Evolutionary conservation across 148 eudicot genomes (phyloP).

Genomic region (Nepenthes mirabilis): DNA sequence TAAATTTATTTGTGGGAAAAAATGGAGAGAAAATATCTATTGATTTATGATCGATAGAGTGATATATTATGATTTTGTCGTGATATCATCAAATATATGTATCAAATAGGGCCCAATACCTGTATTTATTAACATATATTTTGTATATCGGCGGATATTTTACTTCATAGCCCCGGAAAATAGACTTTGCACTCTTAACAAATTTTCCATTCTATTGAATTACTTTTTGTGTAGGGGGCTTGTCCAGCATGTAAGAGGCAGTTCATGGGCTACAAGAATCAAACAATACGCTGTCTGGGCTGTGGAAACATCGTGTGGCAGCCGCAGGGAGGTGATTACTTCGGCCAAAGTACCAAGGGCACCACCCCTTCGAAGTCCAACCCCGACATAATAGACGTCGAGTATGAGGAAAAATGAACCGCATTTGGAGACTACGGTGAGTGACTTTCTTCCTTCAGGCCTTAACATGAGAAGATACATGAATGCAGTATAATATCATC

Average conservation of each 20-base stretch:
- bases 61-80: no score
- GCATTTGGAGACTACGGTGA: not conserved
- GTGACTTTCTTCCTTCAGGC: not conserved
- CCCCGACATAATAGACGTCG: slow-evolving; percentile 76
- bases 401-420: slow-evolving; percentile 68
- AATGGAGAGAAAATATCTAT: no score
- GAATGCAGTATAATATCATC: no score
- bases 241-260: slow-evolving; percentile 93
- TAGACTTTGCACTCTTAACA: no score
- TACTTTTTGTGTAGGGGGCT: slow-evolving; percentile 44
- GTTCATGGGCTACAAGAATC: slow-evolving; percentile 52
- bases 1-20: no score
- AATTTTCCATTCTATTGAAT: not conserved
- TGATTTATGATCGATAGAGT: no score
- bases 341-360: slow-evolving; percentile 37
- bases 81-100: no score
- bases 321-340: slow-evolving; percentile 45
- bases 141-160: no score
- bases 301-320: slow-evolving; percentile 92
- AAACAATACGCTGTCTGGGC: slow-evolving; percentile 52
- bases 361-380: slow-evolving; percentile 34
- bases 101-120: no score
- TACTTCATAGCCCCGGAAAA: no score
- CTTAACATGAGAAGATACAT: no score
- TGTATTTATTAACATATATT: no score